These are phyloP conservation scores for Monilinia aucupariae DNA, from an alignment of 2,329 filamentous ascomycete genomes.

Conservation along the genomic window DNA sequence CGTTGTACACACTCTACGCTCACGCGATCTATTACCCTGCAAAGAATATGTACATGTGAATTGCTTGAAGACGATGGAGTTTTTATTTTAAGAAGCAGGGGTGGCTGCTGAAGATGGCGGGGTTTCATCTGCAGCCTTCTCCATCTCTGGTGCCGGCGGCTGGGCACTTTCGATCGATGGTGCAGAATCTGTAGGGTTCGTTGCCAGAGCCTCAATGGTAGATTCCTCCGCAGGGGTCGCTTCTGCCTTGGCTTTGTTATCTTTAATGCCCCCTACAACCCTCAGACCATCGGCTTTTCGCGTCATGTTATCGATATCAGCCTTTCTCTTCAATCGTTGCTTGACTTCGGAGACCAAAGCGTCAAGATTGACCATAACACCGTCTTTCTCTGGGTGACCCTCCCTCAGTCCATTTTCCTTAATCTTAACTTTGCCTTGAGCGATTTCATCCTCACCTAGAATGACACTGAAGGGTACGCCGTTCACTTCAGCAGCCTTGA, in stretches of 20 bases:
- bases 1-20: conserved; percentile 1
- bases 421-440: conserved; percentile 75
- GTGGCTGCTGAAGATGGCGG: conserved; percentile 23
- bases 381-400: conserved; percentile 86
- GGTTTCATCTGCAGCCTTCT: conserved; percentile 15
- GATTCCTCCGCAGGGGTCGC: conserved; percentile 21
- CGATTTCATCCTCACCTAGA: conserved; percentile 84
- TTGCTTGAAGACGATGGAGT: neutral
- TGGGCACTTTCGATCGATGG: neutral
- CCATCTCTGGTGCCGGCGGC: neutral
- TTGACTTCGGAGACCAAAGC: conserved; percentile 61
- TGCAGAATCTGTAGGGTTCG: neutral
- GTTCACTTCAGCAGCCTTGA: conserved; percentile 78
- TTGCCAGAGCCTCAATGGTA: neutral
- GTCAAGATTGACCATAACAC: conserved; percentile 62
- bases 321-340: conserved; percentile 40
- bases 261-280: conserved; percentile 32
- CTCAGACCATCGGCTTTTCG: conserved; percentile 31
- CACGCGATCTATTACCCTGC: too few species aligned
- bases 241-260: conserved; percentile 19
- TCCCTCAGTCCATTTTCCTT: conserved; percentile 79
- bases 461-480: conserved; percentile 83
- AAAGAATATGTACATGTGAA: conserved; percentile 15
- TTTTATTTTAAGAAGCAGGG: conserved; percentile 27
- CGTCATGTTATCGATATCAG: conserved; percentile 31